phyloP scores from a whole-genome alignment of 306 rosid genomes.

The barrel medic (Medicago truncatula) region MtrunA17r5.0-ANR NC_053049.1:35477001-35477500 shows the following conservation, averaged over 20 bases:
- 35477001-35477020: too few species aligned
- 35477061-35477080: too few species aligned
- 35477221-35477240: background rate
- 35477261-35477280: constrained; percentile 22
- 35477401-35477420: constrained; percentile 26
- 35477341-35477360: constrained; percentile 5
- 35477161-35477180: too few species aligned
- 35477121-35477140: background rate
- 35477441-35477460: constrained; percentile 27
- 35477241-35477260: background rate
- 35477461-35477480: constrained; percentile 31
- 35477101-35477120: background rate
- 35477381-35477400: constrained; percentile 7
- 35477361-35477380: constrained; percentile 24
- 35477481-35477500: constrained; percentile 12
- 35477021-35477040: too few species aligned
- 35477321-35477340: background rate
- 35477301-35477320: constrained; percentile 10
- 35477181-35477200: background rate
- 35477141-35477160: background rate
- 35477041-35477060: too few species aligned
- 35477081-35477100: background rate
- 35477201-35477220: constrained; percentile 15
- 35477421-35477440: background rate
- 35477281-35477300: constrained; percentile 28